Percentiles rank a stretch among this genome's conserved stretches.
Evolutionary conservation across 257 asterid genomes (phyloP).

Genomic region (Nicotiana noctiflora): DNA sequence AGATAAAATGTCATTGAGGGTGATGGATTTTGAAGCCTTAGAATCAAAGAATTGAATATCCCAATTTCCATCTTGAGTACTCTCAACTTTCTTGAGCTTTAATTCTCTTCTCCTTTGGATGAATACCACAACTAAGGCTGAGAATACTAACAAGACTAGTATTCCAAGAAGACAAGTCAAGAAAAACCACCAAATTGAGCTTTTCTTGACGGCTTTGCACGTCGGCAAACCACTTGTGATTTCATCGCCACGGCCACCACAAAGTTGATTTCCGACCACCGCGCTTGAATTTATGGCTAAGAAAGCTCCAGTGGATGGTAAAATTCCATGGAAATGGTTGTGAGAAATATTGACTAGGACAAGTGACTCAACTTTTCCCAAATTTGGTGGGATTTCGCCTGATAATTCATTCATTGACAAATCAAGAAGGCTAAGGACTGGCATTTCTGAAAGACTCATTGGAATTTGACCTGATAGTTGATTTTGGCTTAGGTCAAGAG

Average conservation of each 20-base stretch:
- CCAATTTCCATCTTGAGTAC: conserved; percentile 50
- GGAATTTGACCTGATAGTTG: conserved; percentile 54
- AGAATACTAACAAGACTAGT: conserved; percentile 22
- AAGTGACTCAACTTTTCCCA: conserved; percentile 63
- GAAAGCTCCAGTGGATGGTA: conserved; percentile 71
- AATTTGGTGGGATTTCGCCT: conserved; percentile 48
- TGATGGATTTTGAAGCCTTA: conserved; percentile 24
- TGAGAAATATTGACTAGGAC: conserved; percentile 62
- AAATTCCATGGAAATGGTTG: conserved; percentile 55
- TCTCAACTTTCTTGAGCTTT: conserved; percentile 31
- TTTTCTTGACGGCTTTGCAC: conserved; percentile 27
- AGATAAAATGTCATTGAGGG: conserved; percentile 38
- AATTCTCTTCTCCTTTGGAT: conserved; percentile 13
- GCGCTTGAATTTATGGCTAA: conserved; percentile 51
- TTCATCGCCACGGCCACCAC: conserved; percentile 37
- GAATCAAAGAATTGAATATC: conserved; percentile 45
- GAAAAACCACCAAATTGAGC: conserved; percentile 46
- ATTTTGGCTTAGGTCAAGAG: conserved; percentile 59
- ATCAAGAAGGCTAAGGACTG: conserved; percentile 77
- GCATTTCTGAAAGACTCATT: conserved; percentile 46
- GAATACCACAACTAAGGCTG: conserved; percentile 14
- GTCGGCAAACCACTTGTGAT: conserved; percentile 43
- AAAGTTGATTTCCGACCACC: conserved; percentile 50
- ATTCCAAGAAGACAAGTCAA: conserved; percentile 35
- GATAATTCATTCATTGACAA: conserved; percentile 50